These are phyloP conservation scores for Kwoniella dejecticola DNA, from an alignment of 768 basidiomycete genomes.

Conservation along the genomic window DNA sequence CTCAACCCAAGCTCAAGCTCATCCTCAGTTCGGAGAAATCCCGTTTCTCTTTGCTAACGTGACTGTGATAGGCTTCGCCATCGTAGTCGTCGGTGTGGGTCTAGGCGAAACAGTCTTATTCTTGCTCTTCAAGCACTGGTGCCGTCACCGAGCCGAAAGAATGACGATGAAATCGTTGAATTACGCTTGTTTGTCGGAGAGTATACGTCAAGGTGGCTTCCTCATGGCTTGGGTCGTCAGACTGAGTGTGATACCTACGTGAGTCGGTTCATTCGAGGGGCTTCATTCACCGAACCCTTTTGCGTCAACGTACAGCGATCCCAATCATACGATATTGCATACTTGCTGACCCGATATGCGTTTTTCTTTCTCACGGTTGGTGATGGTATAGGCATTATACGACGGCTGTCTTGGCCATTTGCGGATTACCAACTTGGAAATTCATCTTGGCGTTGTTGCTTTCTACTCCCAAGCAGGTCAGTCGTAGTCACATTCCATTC, in stretches of 20 bases:
- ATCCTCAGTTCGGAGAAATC: no score
- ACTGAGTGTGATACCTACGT: slow-evolving; percentile 45
- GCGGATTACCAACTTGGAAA: slow-evolving; percentile 77
- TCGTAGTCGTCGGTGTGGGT: slow-evolving; percentile 63
- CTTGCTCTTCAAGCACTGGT: slow-evolving; percentile 76
- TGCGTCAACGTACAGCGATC: no score
- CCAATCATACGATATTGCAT: no score
- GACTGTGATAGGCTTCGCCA: slow-evolving; percentile 68
- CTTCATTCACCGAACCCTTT: no score
- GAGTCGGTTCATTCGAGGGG: slow-evolving; percentile 13
- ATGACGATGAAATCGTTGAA: slow-evolving; percentile 62
- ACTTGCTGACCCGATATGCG: no score
- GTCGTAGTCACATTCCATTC: slow-evolving; percentile 1
- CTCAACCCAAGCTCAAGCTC: no score
- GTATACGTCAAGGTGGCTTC: slow-evolving; percentile 86
- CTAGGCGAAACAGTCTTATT: slow-evolving; percentile 17
- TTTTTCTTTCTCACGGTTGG: slow-evolving; percentile 61
- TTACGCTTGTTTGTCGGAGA: slow-evolving; percentile 61
- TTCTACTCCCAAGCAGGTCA: slow-evolving; percentile 83
- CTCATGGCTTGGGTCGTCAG: slow-evolving; percentile 56
- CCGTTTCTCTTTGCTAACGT: no score
- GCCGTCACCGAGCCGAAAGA: slow-evolving; percentile 72
- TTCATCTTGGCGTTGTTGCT: slow-evolving; percentile 79
- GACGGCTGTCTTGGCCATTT: slow-evolving; percentile 77
- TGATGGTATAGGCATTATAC: slow-evolving; percentile 56